Evolutionary conservation across 108 stramenopile genomes (phyloP).

Genomic region (Epithemia pelagica): DNA sequence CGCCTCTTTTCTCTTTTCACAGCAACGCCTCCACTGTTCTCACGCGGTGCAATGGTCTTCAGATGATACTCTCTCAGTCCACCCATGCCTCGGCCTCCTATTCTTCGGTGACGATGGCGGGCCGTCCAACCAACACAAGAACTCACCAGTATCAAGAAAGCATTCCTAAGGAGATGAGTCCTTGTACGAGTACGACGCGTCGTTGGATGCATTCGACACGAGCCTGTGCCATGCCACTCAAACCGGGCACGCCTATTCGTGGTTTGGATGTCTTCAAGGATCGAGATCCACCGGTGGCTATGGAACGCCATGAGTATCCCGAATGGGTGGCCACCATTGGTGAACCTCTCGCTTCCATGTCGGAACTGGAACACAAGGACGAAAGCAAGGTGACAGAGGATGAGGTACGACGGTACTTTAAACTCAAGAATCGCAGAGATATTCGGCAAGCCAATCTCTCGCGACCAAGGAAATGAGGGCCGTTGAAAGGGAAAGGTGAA

Average conservation of each 20-base stretch:
- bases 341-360: slow-evolving; percentile 23
- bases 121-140: too few species aligned
- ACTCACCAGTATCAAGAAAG: too few species aligned
- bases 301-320: slow-evolving; percentile 44
- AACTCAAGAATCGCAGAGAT: slow-evolving; percentile 38
- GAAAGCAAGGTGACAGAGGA: slow-evolving; percentile 33
- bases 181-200: too few species aligned
- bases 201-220: too few species aligned
- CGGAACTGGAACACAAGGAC: slow-evolving; percentile 38
- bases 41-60: too few species aligned
- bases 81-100: too few species aligned
- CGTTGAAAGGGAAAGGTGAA: slow-evolving; percentile 66
- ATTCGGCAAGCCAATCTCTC: slow-evolving; percentile 36
- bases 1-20: too few species aligned
- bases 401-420: slow-evolving; percentile 44
- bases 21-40: too few species aligned
- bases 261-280: slow-evolving; percentile 44
- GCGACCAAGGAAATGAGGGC: slow-evolving; percentile 45
- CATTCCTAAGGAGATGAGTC: too few species aligned
- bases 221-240: slow-evolving; percentile 30
- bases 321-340: slow-evolving; percentile 35
- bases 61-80: too few species aligned
- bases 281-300: slow-evolving; percentile 26
- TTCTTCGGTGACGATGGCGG: too few species aligned
- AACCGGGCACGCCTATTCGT: slow-evolving; percentile 46